These are phyloP conservation scores for Metrosideros polymorpha DNA, from an alignment of 441 rosid genomes.

Conservation along the genomic window DNA sequence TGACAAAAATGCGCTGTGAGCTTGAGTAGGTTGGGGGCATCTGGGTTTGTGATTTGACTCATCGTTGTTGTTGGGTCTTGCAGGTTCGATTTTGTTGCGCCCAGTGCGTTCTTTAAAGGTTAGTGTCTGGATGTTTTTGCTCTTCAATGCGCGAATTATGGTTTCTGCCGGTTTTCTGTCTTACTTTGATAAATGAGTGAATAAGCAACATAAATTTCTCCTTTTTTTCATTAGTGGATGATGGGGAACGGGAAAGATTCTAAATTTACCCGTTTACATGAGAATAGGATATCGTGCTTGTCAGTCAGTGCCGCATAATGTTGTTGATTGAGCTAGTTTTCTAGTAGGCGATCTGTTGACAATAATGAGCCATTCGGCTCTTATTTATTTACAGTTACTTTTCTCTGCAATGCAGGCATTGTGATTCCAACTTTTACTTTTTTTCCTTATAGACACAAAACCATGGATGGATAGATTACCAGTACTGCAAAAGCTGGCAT, in stretches of 20 bases:
- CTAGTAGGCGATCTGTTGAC: neutral
- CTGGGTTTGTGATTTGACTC: neutral
- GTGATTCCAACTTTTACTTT: neutral
- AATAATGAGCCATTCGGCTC: neutral
- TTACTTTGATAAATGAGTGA: neutral
- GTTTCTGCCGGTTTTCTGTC: neutral
- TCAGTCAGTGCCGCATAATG: neutral
- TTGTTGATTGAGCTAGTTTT: neutral
- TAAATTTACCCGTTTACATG: neutral
- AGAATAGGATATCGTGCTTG: neutral
- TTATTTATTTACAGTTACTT: neutral
- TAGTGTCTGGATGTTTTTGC: neutral
- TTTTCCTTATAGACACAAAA: slow-evolving; percentile 32
- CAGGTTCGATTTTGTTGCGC: slow-evolving; percentile 88
- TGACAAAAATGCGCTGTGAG: neutral
- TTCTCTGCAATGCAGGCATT: neutral
- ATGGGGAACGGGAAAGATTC: neutral
- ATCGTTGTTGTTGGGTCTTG: neutral
- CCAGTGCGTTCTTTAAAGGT: slow-evolving; percentile 71
- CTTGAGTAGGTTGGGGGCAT: neutral
- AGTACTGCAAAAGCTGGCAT: slow-evolving; percentile 71
- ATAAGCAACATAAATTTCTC: neutral
- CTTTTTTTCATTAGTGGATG: neutral
- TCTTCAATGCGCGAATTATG: neutral
- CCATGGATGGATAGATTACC: slow-evolving; percentile 91